Evolutionary conservation across 768 basidiomycete species (phyloP).

Genomic region (Dioszegia hungarica): DNA sequence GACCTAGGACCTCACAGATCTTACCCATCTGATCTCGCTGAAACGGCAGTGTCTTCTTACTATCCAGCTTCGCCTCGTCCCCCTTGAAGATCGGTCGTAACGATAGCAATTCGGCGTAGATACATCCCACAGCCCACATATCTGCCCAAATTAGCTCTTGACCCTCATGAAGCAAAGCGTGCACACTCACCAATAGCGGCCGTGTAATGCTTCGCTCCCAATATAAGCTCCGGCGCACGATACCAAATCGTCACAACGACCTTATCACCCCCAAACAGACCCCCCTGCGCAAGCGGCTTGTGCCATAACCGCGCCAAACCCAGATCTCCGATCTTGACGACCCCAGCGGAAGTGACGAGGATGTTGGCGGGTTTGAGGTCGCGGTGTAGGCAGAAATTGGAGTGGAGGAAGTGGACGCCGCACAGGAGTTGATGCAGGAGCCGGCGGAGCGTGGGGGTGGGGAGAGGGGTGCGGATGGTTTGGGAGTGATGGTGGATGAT

Average conservation of each 20-base stretch:
- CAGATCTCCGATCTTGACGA: slow-evolving; percentile 97
- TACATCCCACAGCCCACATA: slow-evolving; percentile 96
- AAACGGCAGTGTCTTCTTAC: slow-evolving; percentile 89
- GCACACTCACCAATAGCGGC: slow-evolving; percentile 62
- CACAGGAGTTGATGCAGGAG: slow-evolving; percentile 90
- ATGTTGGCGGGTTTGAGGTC: slow-evolving; percentile 99
- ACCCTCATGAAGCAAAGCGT: neutral
- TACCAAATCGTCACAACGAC: slow-evolving; percentile 99
- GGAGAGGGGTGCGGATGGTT: slow-evolving; percentile 70
- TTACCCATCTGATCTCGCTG: slow-evolving; percentile 90
- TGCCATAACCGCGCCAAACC: slow-evolving; percentile 88
- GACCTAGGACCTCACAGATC: slow-evolving; percentile 93
- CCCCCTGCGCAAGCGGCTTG: slow-evolving; percentile 73
- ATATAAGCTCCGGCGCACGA: slow-evolving; percentile 87
- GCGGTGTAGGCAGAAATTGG: slow-evolving; percentile 89
- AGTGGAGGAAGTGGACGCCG: slow-evolving; percentile 90
- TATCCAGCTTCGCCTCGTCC: slow-evolving; percentile 93
- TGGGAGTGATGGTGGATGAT: slow-evolving; percentile 97
- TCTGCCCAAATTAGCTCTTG: slow-evolving; percentile 52
- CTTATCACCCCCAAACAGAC: slow-evolving; percentile 85
- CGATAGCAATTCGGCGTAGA: slow-evolving; percentile 90
- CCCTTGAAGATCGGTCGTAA: slow-evolving; percentile 97
- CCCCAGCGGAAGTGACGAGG: slow-evolving; percentile 78
- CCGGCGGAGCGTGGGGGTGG: slow-evolving; percentile 77
- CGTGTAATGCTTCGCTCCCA: slow-evolving; percentile 97